phyloP scores from a whole-genome alignment of 371 early-diverging fungal genomes.

The Actinomortierella wolfii region DNA sequence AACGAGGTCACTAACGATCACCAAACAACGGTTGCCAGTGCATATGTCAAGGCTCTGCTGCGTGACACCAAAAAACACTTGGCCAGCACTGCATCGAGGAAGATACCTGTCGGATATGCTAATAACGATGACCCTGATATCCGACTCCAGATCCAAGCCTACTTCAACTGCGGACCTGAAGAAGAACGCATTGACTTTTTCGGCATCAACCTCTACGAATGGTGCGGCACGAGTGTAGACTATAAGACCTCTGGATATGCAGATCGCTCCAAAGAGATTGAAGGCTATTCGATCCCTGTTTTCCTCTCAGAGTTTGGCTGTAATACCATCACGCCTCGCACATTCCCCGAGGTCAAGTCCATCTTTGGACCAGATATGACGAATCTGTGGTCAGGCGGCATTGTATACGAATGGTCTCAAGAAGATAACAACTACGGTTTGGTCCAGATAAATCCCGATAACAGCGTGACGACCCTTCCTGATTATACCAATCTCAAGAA shows the following conservation, averaged over 20 bases:
- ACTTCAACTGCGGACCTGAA: slow-evolving; percentile 76
- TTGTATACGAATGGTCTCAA: slow-evolving; percentile 82
- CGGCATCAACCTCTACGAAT: slow-evolving; percentile 73
- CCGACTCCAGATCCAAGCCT: slow-evolving; percentile 68
- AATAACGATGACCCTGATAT: slow-evolving; percentile 78
- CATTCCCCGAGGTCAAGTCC: slow-evolving; percentile 63
- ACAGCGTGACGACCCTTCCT: slow-evolving; percentile 44
- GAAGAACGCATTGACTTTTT: slow-evolving; percentile 67
- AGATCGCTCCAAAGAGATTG: slow-evolving; percentile 60
- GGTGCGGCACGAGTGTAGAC: slow-evolving; percentile 58
- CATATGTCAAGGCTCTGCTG: slow-evolving; percentile 74
- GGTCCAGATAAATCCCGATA: slow-evolving; percentile 59
- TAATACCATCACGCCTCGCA: slow-evolving; percentile 57
- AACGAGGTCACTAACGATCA: slow-evolving; percentile 82
- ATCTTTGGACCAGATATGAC: slow-evolving; percentile 76
- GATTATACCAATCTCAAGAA: slow-evolving; percentile 57
- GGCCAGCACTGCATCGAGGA: slow-evolving; percentile 43
- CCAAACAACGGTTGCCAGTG: slow-evolving; percentile 68
- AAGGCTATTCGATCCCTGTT: slow-evolving; percentile 60
- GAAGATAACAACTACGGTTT: slow-evolving; percentile 82
- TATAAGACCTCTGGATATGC: slow-evolving; percentile 65
- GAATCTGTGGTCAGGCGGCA: slow-evolving; percentile 71
- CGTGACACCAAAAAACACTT: slow-evolving; percentile 76
- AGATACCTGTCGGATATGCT: slow-evolving; percentile 82
- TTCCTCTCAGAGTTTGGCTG: slow-evolving; percentile 73